phyloP scores from a whole-genome alignment of 1,284 basidiomycete genomes.

The Cryptococcus floricola region DNA sequence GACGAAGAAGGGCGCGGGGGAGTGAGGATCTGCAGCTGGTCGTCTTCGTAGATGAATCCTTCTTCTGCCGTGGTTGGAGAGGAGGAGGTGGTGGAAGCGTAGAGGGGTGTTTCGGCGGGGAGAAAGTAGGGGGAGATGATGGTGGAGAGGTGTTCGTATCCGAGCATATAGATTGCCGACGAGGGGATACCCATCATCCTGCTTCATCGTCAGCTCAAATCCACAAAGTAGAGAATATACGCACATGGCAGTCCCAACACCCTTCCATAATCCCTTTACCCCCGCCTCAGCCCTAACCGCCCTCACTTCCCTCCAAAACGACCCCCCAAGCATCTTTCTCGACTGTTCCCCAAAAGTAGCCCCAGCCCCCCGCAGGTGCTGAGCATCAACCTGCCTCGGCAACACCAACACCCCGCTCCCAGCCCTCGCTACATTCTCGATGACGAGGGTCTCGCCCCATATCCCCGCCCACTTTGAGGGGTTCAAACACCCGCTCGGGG shows the following conservation, averaged over 20 bases:
- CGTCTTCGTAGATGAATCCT: background rate
- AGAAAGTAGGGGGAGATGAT: constrained; percentile 36
- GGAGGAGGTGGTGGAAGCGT: constrained; percentile 16
- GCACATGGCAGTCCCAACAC: constrained; percentile 78
- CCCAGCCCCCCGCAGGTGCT: background rate
- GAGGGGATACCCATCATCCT: constrained; percentile 90
- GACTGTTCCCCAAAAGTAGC: background rate
- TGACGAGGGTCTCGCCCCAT: constrained; percentile 42
- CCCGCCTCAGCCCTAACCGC: constrained; percentile 76
- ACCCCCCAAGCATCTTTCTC: no score
- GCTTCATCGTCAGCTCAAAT: background rate
- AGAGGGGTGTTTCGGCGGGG: constrained; percentile 20
- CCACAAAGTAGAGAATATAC: constrained; percentile 30
- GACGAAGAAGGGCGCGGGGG: constrained; percentile 21
- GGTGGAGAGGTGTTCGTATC: constrained; percentile 81
- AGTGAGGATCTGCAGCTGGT: constrained; percentile 5
- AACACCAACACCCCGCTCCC: no score
- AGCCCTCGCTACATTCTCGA: background rate
- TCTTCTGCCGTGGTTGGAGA: background rate
- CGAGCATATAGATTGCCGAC: constrained; percentile 91
- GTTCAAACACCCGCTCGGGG: constrained; percentile 45
- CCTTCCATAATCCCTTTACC: constrained; percentile 78
- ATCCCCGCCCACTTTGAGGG: constrained; percentile 50
- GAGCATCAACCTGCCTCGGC: background rate
- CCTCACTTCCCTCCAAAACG: constrained; percentile 73